These are phyloP conservation scores for Isatis tinctoria DNA, from an alignment of 345 rosid genomes.

Conservation along the genomic window DNA sequence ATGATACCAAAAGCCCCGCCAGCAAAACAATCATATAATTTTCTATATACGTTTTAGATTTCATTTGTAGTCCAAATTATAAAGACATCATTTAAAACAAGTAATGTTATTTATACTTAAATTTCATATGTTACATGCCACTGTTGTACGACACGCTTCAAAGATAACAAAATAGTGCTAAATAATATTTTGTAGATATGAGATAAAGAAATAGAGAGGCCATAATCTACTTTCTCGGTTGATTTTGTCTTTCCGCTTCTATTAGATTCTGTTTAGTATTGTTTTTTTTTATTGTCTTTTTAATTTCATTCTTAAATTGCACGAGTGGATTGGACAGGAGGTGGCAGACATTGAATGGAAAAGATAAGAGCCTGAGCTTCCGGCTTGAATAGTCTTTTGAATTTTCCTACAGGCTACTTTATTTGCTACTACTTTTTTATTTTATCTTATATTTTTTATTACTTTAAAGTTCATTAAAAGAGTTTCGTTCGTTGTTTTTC, in stretches of 20 bases:
- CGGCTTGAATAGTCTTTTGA: conserved; percentile 18
- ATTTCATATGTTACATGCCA: no score
- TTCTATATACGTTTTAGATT: no score
- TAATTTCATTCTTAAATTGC: conserved; percentile 9
- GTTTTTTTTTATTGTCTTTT: background rate
- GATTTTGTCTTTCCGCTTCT: conserved; percentile 7
- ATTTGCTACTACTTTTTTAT: background rate
- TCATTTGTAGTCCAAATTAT: no score
- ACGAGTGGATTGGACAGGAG: conserved; percentile 29
- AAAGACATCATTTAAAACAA: no score
- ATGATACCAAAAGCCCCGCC: no score
- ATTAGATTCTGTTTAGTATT: background rate
- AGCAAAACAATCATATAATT: no score
- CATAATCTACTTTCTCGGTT: conserved; percentile 1
- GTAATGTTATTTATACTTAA: no score
- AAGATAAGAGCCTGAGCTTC: conserved; percentile 21
- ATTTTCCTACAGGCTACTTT: background rate
- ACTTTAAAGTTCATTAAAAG: background rate
- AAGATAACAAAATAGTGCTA: no score
- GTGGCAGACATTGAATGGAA: conserved; percentile 33
- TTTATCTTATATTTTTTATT: background rate
- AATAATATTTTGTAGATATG: background rate
- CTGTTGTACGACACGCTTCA: no score
- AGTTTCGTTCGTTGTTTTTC: background rate
- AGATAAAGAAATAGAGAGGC: background rate